Conservation (phyloP, 805 yeast genomes). For the Wickerhamiella dianesei region DNA sequence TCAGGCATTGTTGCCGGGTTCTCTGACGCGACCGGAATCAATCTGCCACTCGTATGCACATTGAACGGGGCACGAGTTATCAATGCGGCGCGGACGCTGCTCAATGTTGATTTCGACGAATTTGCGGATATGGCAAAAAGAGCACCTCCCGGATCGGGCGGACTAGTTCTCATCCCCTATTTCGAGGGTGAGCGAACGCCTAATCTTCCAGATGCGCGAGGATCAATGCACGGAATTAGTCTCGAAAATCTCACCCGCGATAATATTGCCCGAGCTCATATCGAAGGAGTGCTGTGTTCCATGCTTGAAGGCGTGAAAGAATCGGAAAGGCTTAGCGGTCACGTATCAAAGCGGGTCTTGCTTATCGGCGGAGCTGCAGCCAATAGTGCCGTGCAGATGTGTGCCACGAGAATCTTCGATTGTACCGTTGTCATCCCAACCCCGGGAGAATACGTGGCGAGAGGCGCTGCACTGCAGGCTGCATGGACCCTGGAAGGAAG, state of each 20-base stretch:
- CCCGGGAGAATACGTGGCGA: constrained; percentile 19
- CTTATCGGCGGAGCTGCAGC: constrained; percentile 21
- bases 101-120: constrained; percentile 10
- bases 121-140: constrained; percentile 12
- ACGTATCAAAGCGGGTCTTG: constrained; percentile 8
- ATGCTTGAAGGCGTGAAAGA: constrained; percentile 18
- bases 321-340: constrained; percentile 2
- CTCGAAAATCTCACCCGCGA: constrained; percentile 11
- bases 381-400: constrained; percentile 16
- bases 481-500: constrained; percentile 16
- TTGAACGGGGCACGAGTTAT: constrained; percentile 20
- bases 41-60: constrained; percentile 19
- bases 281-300: constrained; percentile 18
- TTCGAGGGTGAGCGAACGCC: constrained; percentile 23
- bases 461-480: constrained; percentile 21
- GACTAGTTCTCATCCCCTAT: constrained; percentile 18
- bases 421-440: constrained; percentile 13
- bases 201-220: constrained; percentile 17
- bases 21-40: constrained; percentile 15
- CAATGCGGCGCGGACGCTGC: constrained; percentile 8
- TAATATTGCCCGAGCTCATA: constrained; percentile 18
- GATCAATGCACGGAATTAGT: constrained; percentile 17
- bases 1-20: constrained; percentile 20
- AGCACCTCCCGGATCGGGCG: constrained; percentile 15
- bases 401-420: constrained; percentile 15